Evolutionary conservation across 2,329 filamentous ascomycete species (phyloP).

Genomic region (Stagonosporopsis rhizophila): DNA sequence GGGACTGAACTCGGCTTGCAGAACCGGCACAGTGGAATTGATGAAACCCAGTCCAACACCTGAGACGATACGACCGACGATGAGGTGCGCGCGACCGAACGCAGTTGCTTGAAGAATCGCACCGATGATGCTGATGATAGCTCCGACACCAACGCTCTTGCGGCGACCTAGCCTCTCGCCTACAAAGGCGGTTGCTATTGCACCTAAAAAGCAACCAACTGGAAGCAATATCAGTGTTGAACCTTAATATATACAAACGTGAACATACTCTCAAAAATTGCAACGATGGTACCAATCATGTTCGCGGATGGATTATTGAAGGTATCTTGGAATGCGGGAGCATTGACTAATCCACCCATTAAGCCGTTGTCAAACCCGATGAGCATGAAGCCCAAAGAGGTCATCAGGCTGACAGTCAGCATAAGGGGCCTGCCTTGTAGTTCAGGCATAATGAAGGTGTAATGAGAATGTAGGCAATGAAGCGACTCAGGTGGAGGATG

Average conservation of each 20-base stretch:
- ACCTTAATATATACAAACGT: no score
- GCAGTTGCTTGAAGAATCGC: slow-evolving; percentile 25
- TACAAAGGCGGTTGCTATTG: slow-evolving; percentile 47
- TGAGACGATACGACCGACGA: slow-evolving; percentile 27
- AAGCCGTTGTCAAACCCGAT: slow-evolving; percentile 65
- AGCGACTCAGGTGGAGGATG: not conserved
- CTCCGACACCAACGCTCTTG: slow-evolving; percentile 24
- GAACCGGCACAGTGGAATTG: slow-evolving; percentile 25
- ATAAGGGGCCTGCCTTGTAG: slow-evolving; percentile 24
- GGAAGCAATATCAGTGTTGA: not conserved
- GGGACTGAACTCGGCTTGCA: slow-evolving; percentile 28
- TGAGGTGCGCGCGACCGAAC: slow-evolving; percentile 21
- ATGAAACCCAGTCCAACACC: slow-evolving; percentile 42
- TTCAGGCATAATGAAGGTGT: slow-evolving; percentile 23
- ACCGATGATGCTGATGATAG: slow-evolving; percentile 24
- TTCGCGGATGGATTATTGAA: slow-evolving; percentile 23
- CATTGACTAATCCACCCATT: slow-evolving; percentile 71
- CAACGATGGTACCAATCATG: slow-evolving; percentile 30
- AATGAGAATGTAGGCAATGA: not conserved
- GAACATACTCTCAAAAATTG: slow-evolving; percentile 28
- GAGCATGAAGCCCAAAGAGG: no score
- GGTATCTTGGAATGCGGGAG: slow-evolving; percentile 62
- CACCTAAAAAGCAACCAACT: slow-evolving; percentile 53
- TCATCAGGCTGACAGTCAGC: no score
- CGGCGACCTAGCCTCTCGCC: slow-evolving; percentile 63